A percentile compares a stretch with the other conserved stretches of the same genome.
Evolutionary conservation across 805 yeast species (phyloP).

Genomic region (Kurtzmaniella fragi): DNA sequence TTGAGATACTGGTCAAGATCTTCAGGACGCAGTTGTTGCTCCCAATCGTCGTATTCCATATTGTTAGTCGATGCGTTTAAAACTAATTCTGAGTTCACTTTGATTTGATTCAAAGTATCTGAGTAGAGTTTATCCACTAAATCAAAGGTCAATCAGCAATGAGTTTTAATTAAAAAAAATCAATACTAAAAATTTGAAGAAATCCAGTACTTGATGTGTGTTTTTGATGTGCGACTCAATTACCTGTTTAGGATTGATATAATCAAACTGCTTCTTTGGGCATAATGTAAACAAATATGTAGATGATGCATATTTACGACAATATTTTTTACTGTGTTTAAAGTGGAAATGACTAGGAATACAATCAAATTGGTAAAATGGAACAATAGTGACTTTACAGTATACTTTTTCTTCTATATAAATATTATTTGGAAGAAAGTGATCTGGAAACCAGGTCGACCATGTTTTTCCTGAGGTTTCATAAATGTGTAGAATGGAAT

Average conservation of each 20-base stretch:
- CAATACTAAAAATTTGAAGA: conserved; percentile 3
- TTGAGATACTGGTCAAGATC: conserved; percentile 44
- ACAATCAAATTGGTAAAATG: too few relatives aligned
- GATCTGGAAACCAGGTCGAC: too few relatives aligned
- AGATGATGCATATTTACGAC: conserved; percentile 5
- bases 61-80: background rate
- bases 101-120: too few relatives aligned
- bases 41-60: conserved; percentile 17
- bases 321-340: background rate
- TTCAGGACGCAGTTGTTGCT: conserved; percentile 32
- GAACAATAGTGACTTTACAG: too few relatives aligned
- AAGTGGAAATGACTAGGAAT: conserved; percentile 11
- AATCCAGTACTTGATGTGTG: conserved; percentile 14
- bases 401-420: too few relatives aligned
- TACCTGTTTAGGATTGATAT: conserved; percentile 3
- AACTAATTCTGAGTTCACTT: too few relatives aligned
- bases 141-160: too few relatives aligned
- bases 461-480: too few relatives aligned
- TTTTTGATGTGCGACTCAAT: background rate
- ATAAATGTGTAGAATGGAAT: too few relatives aligned
- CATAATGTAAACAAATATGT: conserved; percentile 6
- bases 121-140: too few relatives aligned
- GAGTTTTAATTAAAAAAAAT: too few relatives aligned
- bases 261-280: conserved; percentile 7
- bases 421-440: too few relatives aligned